phyloP scores from a whole-genome alignment of 495 filamentous ascomycete genomes.

The Amorphotheca resinae region DNA sequence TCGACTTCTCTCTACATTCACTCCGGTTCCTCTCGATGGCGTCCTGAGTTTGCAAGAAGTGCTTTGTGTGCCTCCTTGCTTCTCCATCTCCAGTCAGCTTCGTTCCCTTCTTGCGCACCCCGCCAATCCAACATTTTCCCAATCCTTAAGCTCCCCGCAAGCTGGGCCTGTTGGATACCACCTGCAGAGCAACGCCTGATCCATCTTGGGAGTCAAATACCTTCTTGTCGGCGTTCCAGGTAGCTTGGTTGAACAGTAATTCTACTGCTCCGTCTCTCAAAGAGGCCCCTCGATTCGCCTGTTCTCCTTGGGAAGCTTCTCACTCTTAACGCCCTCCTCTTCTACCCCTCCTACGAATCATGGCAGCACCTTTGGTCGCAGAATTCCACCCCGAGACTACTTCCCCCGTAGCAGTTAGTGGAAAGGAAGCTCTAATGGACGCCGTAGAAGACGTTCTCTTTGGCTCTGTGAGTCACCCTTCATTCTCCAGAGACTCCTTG shows the following conservation, averaged over 20 bases:
- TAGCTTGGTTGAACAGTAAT: neutral
- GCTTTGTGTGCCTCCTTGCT: neutral
- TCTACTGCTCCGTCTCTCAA: neutral
- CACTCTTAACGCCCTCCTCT: too few species aligned
- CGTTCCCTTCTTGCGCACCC: too few species aligned
- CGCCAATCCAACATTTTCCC: neutral
- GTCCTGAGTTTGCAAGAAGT: neutral
- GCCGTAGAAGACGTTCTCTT: conserved; percentile 71
- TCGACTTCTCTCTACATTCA: neutral
- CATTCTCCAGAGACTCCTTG: neutral
- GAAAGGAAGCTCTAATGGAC: conserved; percentile 45
- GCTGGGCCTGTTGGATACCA: neutral
- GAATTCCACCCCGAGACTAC: neutral
- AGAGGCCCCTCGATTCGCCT: too few species aligned
- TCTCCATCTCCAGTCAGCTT: too few species aligned
- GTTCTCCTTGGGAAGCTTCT: too few species aligned
- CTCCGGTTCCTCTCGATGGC: neutral
- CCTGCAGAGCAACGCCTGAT: neutral
- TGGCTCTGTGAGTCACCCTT: conserved; percentile 55
- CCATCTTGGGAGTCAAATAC: neutral
- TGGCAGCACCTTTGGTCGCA: neutral
- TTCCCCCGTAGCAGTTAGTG: neutral
- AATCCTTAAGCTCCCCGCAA: neutral
- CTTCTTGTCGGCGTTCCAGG: too few species aligned
- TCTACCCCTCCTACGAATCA: too few species aligned